Conservation (phyloP, 805 yeast genomes). For the Candida ulmi region DNA sequence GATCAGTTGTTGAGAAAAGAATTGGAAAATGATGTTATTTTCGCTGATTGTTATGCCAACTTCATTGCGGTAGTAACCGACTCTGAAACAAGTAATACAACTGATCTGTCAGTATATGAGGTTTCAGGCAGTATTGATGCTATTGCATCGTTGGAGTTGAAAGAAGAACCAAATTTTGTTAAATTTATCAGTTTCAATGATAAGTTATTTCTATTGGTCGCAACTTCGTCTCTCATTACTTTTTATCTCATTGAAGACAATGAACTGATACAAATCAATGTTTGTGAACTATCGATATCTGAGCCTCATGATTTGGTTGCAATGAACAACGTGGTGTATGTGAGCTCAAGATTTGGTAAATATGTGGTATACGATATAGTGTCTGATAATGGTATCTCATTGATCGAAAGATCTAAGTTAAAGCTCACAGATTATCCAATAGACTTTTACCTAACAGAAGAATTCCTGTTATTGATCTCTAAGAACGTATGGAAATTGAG, state of each 20-base stretch:
- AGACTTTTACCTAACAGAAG: slow-evolving; percentile 7
- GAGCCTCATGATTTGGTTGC: slow-evolving; percentile 20
- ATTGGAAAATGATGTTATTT: slow-evolving; percentile 7
- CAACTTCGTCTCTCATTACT: background rate
- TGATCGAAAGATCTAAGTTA: background rate
- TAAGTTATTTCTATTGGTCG: slow-evolving; percentile 7
- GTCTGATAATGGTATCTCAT: background rate
- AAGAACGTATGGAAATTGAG: slow-evolving; percentile 16
- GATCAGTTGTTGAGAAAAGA: slow-evolving; percentile 3
- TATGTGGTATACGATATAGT: slow-evolving; percentile 4
- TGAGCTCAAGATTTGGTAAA: slow-evolving; percentile 20
- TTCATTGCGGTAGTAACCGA: slow-evolving; percentile 9
- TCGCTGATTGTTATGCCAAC: slow-evolving; percentile 17
- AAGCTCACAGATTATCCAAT: slow-evolving; percentile 15
- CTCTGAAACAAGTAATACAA: background rate
- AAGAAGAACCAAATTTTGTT: slow-evolving; percentile 11
- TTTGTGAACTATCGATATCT: background rate
- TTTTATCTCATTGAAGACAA: slow-evolving; percentile 4
- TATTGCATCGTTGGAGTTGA: slow-evolving; percentile 1
- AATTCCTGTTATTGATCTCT: slow-evolving; percentile 14
- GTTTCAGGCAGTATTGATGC: slow-evolving; percentile 8
- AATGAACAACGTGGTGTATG: slow-evolving; percentile 7
- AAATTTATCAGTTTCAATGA: slow-evolving; percentile 11
- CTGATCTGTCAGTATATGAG: slow-evolving; percentile 3
- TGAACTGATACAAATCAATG: background rate